phyloP scores from a whole-genome alignment of 306 rosid genomes.

The Quercus suber region DNA sequence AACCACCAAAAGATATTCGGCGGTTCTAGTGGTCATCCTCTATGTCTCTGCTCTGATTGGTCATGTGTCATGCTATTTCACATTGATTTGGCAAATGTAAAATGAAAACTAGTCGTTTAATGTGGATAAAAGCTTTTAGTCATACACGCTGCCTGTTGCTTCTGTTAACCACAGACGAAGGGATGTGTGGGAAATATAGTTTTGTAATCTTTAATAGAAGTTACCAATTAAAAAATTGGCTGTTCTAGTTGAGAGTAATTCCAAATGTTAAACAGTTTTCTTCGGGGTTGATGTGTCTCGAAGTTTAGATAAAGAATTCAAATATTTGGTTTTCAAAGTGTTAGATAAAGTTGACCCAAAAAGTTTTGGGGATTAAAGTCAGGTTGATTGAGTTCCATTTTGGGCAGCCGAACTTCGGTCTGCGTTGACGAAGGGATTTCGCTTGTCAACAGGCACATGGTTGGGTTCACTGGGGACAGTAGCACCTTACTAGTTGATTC shows the following conservation, averaged over 20 bases:
- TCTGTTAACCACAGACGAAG: neutral
- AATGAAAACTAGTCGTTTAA: neutral
- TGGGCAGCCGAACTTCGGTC: neutral
- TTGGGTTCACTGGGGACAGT: too few species aligned
- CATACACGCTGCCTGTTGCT: neutral
- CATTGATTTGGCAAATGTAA: neutral
- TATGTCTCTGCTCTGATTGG: neutral
- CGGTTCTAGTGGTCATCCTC: constrained; percentile 48
- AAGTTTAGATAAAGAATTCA: too few species aligned
- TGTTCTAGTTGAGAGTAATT: neutral
- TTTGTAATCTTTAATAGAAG: neutral
- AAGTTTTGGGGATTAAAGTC: too few species aligned
- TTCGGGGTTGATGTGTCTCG: neutral
- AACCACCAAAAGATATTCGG: constrained; percentile 89
- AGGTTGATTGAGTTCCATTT: too few species aligned
- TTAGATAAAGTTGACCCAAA: too few species aligned
- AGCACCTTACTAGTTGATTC: too few species aligned
- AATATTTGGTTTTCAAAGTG: too few species aligned
- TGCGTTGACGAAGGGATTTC: neutral
- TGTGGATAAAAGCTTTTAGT: neutral
- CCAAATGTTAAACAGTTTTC: neutral
- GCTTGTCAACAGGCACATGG: neutral
- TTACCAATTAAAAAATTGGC: neutral
- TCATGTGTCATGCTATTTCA: neutral
- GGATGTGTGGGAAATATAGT: neutral